Evolutionary conservation across 139 green algal genomes (phyloP).

Genomic region (Closterium sp.): DNA sequence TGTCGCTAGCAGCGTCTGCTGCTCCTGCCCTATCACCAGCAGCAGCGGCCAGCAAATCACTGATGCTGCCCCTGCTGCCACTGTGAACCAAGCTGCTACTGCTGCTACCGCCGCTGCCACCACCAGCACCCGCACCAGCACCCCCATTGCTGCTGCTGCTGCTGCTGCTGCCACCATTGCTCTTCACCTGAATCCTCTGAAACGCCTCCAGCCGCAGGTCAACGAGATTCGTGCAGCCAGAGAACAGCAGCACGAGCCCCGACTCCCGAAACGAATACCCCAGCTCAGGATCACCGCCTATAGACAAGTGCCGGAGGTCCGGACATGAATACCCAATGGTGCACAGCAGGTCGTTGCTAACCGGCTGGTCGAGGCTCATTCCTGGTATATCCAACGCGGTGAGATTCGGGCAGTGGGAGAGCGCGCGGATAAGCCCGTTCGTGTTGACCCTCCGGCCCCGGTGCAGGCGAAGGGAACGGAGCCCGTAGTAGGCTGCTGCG

Average conservation of each 20-base stretch:
- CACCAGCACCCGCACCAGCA: background rate
- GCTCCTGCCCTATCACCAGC: background rate
- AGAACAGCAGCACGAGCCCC: conserved; percentile 1
- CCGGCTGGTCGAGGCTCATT: background rate
- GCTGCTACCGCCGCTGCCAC: no score
- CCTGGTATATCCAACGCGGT: background rate
- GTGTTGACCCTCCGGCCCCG: background rate
- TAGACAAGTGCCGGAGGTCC: background rate
- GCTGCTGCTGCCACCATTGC: background rate
- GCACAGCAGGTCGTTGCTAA: background rate
- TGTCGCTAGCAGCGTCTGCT: no score
- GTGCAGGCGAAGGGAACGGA: background rate
- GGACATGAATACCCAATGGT: conserved; percentile 12
- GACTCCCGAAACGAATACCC: background rate
- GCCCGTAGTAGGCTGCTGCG: background rate
- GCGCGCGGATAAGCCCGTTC: background rate
- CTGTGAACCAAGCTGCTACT: no score
- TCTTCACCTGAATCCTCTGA: background rate
- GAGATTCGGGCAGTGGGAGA: conserved; percentile 16
- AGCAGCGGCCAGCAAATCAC: background rate
- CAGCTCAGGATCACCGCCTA: conserved; percentile 4
- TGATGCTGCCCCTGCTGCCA: no score
- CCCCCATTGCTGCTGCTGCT: background rate
- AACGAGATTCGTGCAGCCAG: background rate
- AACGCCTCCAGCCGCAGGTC: background rate